Base-by-base conservation (phyloP, 208 protist genomes). In the Strigomonas culicis region DNA sequence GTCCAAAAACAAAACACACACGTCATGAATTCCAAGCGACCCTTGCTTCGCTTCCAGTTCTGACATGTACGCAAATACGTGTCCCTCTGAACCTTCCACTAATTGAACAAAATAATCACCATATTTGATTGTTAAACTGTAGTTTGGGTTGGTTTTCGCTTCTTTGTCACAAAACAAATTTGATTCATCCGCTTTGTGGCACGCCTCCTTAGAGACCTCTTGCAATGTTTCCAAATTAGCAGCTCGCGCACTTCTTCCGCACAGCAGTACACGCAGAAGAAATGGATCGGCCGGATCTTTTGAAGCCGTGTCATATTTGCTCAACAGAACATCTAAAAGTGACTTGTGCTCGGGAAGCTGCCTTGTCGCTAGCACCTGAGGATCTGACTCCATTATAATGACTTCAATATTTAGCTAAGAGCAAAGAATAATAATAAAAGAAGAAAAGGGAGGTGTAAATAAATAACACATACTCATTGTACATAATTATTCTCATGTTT, bases 31-130 rank as follows among this genome's bases (percentile, higher is more conserved):
- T 10, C 74, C 59, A 8, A 76, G 43, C 13, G n/a, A 55, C 51
- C 59, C 69, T 27, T 34, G 49, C n/a, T 71, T n/a, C 7, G 22
- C 46, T 17, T 66, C 58, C 32, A 93, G 62, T 32, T 83, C 61
- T 39, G 58, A 69, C 43, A 86, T 41, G 44, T 73, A 86, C 21
- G 50, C 31, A 56, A 81, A 71, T 46, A 90, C 70, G 60, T 93
- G 81, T 17, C 66, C 52, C 25, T 93, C 86, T 30, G 70, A 71
- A 15, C 82, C 86, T 44, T 93, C 81, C 19, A 89, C 59, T 43
- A 84, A 4, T n/a, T 76, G 69, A 19, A 93, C 44, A 74, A 93
- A 90, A 50, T 77, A 65, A 44, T 79, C 73, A 19, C 77, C 83
- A 61, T 90, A 93, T 22, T 93, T 81, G 25, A 93, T 75, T 55